phyloP scores from a whole-genome alignment of 176 grass and related monocot species.

The Pontederia paniculata region DNA sequence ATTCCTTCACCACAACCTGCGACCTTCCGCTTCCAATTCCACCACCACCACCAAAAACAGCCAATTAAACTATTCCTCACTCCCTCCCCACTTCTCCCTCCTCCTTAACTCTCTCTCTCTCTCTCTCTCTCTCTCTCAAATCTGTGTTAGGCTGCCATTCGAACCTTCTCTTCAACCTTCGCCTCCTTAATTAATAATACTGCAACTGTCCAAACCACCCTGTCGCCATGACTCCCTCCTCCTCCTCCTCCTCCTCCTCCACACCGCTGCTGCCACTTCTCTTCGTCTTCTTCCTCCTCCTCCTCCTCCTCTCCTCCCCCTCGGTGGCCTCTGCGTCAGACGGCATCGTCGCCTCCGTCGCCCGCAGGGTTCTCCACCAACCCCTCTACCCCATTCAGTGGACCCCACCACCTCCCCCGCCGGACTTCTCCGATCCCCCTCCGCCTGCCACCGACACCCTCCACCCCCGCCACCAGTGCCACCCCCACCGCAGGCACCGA shows the following conservation, averaged over 20 bases:
- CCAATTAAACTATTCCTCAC: constrained; percentile 2
- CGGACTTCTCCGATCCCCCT: constrained; percentile 27
- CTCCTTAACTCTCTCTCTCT: no score
- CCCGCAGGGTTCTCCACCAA: constrained; percentile 57
- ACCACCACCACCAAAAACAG: no score
- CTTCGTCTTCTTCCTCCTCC: neutral
- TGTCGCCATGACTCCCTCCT: constrained; percentile 28
- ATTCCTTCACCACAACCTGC: no score
- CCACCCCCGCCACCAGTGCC: constrained; percentile 19
- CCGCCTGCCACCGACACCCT: constrained; percentile 10
- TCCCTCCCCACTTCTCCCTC: neutral
- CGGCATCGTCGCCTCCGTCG: neutral
- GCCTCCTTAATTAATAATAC: neutral
- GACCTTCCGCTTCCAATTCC: no score
- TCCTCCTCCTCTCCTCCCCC: neutral
- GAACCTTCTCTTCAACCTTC: no score
- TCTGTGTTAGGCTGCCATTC: no score
- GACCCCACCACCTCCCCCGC: constrained; percentile 59
- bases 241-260: neutral
- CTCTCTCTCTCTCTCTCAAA: constrained; percentile 10
- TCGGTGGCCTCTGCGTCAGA: neutral
- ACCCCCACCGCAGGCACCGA: constrained; percentile 22
- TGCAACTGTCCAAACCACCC: constrained; percentile 2
- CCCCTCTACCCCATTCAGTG: constrained; percentile 82
- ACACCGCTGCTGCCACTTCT: neutral